Conservation (phyloP, 2,329 filamentous ascomycete species). For the Coniella lustricola region DNA sequence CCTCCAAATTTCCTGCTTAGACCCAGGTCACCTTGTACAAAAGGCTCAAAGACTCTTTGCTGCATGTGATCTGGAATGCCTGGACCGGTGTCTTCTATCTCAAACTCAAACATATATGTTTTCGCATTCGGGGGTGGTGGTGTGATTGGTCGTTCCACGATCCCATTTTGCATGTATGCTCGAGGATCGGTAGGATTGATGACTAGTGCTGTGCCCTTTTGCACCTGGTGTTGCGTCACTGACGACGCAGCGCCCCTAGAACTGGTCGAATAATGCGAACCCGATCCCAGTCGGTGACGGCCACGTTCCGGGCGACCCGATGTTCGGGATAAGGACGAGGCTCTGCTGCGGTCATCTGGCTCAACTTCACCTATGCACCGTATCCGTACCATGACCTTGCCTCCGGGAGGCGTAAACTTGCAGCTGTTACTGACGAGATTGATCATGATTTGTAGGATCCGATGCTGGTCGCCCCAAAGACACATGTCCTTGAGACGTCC, state of each 20-base stretch:
- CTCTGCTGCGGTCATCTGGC: constrained; percentile 36
- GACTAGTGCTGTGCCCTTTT: constrained; percentile 46
- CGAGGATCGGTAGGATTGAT: constrained; percentile 59
- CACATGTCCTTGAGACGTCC: constrained; percentile 77
- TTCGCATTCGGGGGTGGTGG: constrained; percentile 56
- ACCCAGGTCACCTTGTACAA: constrained; percentile 86
- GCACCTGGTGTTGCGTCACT: constrained; percentile 24
- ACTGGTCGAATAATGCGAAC: constrained; percentile 42
- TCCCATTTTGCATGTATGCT: constrained; percentile 36
- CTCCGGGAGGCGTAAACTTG: constrained; percentile 78
- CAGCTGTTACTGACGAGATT: constrained; percentile 87
- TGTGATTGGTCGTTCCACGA: constrained; percentile 50
- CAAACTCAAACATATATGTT: constrained; percentile 74
- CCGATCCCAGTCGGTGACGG: constrained; percentile 40
- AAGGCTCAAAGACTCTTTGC: constrained; percentile 83
- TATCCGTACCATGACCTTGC: constrained; percentile 69
- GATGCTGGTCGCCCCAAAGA: constrained; percentile 85
- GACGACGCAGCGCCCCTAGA: constrained; percentile 33
- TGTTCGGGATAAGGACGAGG: constrained; percentile 45
- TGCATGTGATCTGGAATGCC: constrained; percentile 76
- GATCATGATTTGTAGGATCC: constrained; percentile 88
- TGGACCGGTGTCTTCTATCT: constrained; percentile 81
- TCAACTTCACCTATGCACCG: constrained; percentile 61
- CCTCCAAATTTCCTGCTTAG: constrained; percentile 86
- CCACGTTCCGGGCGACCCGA: constrained; percentile 34